Evolutionary conservation across 176 grass and related monocot genomes (phyloP).

Genomic region (Ensete glaucum): DNA sequence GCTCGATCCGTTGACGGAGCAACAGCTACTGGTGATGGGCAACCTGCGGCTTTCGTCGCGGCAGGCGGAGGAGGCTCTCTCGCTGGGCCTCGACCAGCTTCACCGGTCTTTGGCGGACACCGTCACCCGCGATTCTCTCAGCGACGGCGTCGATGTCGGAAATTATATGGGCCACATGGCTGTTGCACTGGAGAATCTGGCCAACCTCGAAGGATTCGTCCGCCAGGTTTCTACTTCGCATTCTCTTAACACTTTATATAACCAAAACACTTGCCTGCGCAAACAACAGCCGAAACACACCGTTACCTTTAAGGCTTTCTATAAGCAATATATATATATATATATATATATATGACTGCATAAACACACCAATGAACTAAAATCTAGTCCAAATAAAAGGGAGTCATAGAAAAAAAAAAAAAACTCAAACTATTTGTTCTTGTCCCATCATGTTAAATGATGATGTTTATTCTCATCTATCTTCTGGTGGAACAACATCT

Average conservation of each 20-base stretch:
- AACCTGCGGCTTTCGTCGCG: slow-evolving; percentile 73
- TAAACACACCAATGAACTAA: too few relatives aligned
- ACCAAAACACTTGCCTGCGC: too few relatives aligned
- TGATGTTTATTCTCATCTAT: too few relatives aligned
- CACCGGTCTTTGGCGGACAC: slow-evolving; percentile 54
- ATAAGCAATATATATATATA: too few relatives aligned
- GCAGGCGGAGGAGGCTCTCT: slow-evolving; percentile 90
- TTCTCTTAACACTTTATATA: not conserved
- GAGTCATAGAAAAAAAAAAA: too few relatives aligned
- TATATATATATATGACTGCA: too few relatives aligned
- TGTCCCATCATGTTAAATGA: too few relatives aligned
- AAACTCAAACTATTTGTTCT: too few relatives aligned
- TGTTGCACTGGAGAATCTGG: slow-evolving; percentile 56
- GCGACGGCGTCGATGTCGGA: slow-evolving; percentile 31
- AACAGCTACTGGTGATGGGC: slow-evolving; percentile 70
- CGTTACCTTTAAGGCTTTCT: too few relatives aligned
- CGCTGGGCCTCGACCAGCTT: slow-evolving; percentile 67
- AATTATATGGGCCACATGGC: slow-evolving; percentile 73
- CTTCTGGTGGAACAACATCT: too few relatives aligned
- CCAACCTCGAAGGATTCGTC: slow-evolving; percentile 74
- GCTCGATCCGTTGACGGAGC: slow-evolving; percentile 83
- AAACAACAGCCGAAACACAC: too few relatives aligned
- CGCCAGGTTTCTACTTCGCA: slow-evolving; percentile 27
- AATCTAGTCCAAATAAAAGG: too few relatives aligned
- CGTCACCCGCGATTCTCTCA: slow-evolving; percentile 52